These are phyloP conservation scores for Penicillium verrucosum DNA, from an alignment of 2,329 filamentous ascomycete genomes.

Conservation along the genomic window DNA sequence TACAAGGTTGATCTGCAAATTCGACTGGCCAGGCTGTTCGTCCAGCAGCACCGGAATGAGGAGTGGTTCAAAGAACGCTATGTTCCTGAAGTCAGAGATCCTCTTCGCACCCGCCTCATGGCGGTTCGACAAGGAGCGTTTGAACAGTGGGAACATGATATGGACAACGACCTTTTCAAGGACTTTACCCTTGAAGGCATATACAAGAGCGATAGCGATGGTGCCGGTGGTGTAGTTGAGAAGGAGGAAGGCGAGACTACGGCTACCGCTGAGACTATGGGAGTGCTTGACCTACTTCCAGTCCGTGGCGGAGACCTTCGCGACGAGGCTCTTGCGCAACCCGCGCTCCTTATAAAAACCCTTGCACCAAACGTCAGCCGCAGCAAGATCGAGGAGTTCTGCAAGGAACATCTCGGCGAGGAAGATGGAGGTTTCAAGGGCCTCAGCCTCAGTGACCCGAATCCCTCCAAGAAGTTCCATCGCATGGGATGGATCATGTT, in stretches of 20 bases:
- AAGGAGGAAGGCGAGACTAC: slow-evolving; percentile 95
- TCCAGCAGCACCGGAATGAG: slow-evolving; percentile 86
- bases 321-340: slow-evolving; percentile 83
- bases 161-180: slow-evolving; percentile 83
- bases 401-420: slow-evolving; percentile 89
- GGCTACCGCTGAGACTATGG: slow-evolving; percentile 85
- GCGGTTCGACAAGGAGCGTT: slow-evolving; percentile 77
- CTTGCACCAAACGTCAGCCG: slow-evolving; percentile 95
- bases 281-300: slow-evolving; percentile 86
- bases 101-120: slow-evolving; percentile 70
- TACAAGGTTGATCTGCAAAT: slow-evolving; percentile 65
- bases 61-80: slow-evolving; percentile 99
- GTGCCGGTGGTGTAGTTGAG: slow-evolving; percentile 77
- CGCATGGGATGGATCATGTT: slow-evolving; percentile 98
- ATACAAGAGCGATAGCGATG: slow-evolving; percentile 88
- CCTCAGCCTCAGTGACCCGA: slow-evolving; percentile 92
- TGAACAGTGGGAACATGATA: slow-evolving; percentile 81
- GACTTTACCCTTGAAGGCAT: slow-evolving; percentile 93
- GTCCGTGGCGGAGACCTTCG: slow-evolving; percentile 79
- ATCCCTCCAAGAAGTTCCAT: slow-evolving; percentile 94
- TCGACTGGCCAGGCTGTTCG: slow-evolving; percentile 82
- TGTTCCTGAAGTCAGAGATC: slow-evolving; percentile 73
- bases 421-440: slow-evolving; percentile 91
- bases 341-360: slow-evolving; percentile 94
- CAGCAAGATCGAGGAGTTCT: slow-evolving; percentile 88